Conservation (phyloP, 306 rosid genomes). For the Cucurbita moschata region DNA sequence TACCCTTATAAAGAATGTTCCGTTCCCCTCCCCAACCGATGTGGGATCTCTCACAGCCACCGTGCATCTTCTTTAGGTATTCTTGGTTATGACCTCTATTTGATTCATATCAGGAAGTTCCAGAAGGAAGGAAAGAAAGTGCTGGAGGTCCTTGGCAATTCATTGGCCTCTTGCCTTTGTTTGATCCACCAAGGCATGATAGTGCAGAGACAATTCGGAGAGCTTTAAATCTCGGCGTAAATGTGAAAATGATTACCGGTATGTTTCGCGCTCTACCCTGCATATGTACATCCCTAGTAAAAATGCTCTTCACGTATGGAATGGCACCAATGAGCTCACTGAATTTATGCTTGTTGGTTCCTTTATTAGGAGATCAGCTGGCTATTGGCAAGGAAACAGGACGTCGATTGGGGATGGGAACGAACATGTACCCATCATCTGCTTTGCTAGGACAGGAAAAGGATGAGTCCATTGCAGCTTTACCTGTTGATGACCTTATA, state of each 20-base stretch:
- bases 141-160: constrained; percentile 96
- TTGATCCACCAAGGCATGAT: constrained; percentile 98
- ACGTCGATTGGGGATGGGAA: constrained; percentile 98
- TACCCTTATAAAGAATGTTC: no score
- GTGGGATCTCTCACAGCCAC: no score
- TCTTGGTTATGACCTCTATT: neutral
- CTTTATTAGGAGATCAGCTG: constrained; percentile 75
- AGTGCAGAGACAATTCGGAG: constrained; percentile 97
- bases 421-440: constrained; percentile 97
- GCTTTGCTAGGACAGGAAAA: constrained; percentile 91
- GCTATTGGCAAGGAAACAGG: constrained; percentile 99
- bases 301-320: neutral
- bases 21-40: no score
- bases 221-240: constrained; percentile 93
- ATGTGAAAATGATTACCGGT: constrained; percentile 99
- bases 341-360: neutral
- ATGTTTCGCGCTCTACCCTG: neutral
- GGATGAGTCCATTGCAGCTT: constrained; percentile 80
- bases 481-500: constrained; percentile 80
- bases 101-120: constrained; percentile 54
- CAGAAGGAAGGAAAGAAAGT: constrained; percentile 87
- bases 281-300: neutral
- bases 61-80: no score
- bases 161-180: constrained; percentile 84
- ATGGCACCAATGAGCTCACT: neutral